Percentiles rank a stretch among this genome's conserved stretches.
Evolutionary conservation across 768 basidiomycete species (phyloP).

Genomic region (Amanita rubescens): DNA sequence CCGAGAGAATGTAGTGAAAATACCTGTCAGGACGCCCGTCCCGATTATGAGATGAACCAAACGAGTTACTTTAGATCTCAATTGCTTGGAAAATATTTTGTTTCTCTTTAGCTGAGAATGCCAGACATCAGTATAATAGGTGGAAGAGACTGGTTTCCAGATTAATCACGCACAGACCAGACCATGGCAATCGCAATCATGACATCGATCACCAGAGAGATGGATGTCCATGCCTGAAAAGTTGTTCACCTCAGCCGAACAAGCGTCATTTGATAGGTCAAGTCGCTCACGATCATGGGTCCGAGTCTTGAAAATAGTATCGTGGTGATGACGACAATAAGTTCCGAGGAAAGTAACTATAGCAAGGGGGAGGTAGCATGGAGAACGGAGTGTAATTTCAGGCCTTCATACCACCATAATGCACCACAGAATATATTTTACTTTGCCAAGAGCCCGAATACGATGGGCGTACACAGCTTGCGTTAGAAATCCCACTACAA

Average conservation of each 20-base stretch:
- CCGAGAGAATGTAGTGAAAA: neutral
- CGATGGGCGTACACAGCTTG: slow-evolving; percentile 1
- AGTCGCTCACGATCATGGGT: neutral
- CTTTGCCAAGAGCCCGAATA: neutral
- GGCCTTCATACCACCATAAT: neutral
- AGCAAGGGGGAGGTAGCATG: neutral
- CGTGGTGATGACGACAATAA: neutral
- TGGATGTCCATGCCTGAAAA: slow-evolving; percentile 22
- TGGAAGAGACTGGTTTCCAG: neutral
- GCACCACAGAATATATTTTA: neutral
- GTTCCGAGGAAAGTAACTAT: neutral
- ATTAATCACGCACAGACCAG: slow-evolving; percentile 20
- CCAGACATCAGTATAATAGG: too few relatives aligned
- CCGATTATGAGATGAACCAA: slow-evolving; percentile 27
- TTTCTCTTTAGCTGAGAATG: slow-evolving; percentile 17
- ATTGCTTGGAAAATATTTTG: neutral
- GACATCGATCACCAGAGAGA: slow-evolving; percentile 23
- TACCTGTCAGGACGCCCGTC: slow-evolving; percentile 27
- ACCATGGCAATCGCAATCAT: slow-evolving; percentile 23
- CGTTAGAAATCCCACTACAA: neutral
- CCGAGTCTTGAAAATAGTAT: neutral
- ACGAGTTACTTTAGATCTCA: slow-evolving; percentile 1
- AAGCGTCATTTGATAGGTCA: neutral
- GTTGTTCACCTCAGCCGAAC: neutral
- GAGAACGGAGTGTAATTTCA: neutral